Conservation (phyloP, 1,284 basidiomycete species). For the Sanghuangporus weigelae region DNA sequence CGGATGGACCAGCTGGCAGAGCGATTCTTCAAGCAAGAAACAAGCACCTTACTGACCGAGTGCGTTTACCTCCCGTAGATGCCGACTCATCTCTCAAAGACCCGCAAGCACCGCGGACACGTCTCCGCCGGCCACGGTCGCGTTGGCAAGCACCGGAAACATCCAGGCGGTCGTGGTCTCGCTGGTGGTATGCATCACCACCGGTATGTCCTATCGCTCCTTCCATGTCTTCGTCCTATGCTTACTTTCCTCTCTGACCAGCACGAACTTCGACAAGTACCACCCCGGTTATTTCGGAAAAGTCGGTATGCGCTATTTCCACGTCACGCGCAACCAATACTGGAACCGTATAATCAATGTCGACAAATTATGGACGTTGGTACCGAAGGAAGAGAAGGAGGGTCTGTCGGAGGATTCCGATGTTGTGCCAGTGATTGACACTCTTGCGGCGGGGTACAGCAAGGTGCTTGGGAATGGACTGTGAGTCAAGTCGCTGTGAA, state of each 20-base stretch:
- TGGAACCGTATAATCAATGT: slow-evolving; percentile 97
- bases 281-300: slow-evolving; percentile 99
- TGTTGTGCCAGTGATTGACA: slow-evolving; percentile 90
- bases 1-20: slow-evolving; percentile 12
- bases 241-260: slow-evolving; percentile 26
- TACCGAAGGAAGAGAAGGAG: slow-evolving; percentile 75
- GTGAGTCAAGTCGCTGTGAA: slow-evolving; percentile 38
- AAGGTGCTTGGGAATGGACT: slow-evolving; percentile 89
- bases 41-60: not conserved
- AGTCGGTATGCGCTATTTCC: slow-evolving; percentile 99
- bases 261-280: slow-evolving; percentile 90
- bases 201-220: slow-evolving; percentile 53
- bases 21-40: slow-evolving; percentile 27
- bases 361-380: slow-evolving; percentile 86
- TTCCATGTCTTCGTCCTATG: not conserved
- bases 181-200: slow-evolving; percentile 99
- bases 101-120: slow-evolving; percentile 97
- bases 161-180: slow-evolving; percentile 99
- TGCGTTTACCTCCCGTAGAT: slow-evolving; percentile 37
- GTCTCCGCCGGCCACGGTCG: slow-evolving; percentile 99
- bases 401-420: slow-evolving; percentile 62
- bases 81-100: slow-evolving; percentile 94
- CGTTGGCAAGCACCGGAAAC: slow-evolving; percentile 99
- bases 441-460: slow-evolving; percentile 78
- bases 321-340: slow-evolving; percentile 86